phyloP scores from a whole-genome alignment of 768 basidiomycete genomes.

The Chlorophyllum brunneum region DNA sequence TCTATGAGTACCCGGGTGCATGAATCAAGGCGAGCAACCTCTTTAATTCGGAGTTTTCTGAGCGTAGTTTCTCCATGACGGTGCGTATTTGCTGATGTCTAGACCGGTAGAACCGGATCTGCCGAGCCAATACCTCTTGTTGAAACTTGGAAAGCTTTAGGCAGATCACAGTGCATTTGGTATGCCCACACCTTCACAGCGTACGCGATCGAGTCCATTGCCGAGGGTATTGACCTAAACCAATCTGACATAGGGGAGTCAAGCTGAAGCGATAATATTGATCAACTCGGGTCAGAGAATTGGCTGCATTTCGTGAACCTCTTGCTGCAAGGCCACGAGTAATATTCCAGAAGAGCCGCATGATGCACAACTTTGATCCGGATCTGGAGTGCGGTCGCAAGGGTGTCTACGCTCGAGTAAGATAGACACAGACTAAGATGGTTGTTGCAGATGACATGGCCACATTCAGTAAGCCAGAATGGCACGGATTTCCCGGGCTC shows the following conservation, averaged over 20 bases:
- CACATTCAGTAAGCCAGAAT: constrained; percentile 89
- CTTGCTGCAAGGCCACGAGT: constrained; percentile 66
- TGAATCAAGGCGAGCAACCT: constrained; percentile 36
- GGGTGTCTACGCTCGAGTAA: not conserved
- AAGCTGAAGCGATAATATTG: constrained; percentile 42
- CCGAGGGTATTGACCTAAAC: constrained; percentile 63
- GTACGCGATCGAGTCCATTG: constrained; percentile 61
- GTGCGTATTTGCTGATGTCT: constrained; percentile 54
- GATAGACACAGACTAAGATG: constrained; percentile 61
- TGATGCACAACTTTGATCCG: constrained; percentile 70
- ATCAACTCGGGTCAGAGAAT: not conserved
- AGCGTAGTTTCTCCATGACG: constrained; percentile 49
- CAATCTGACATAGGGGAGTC: constrained; percentile 79
- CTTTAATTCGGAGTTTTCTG: constrained; percentile 49
- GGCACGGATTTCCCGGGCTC: constrained; percentile 57
- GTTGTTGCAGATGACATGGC: constrained; percentile 80
- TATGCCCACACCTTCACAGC: constrained; percentile 53
- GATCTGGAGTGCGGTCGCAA: constrained; percentile 36
- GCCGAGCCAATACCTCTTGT: constrained; percentile 66
- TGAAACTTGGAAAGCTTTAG: constrained; percentile 53
- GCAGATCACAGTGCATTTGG: not conserved
- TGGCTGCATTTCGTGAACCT: constrained; percentile 42
- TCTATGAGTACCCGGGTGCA: constrained; percentile 10
- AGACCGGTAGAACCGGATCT: constrained; percentile 60
- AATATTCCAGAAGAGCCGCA: constrained; percentile 65